Evolutionary conservation across 2,329 filamentous ascomycete genomes (phyloP), one percentile per base, ranked within the genome.

Genomic region (Aaosphaeria pasadenensis): DNA sequence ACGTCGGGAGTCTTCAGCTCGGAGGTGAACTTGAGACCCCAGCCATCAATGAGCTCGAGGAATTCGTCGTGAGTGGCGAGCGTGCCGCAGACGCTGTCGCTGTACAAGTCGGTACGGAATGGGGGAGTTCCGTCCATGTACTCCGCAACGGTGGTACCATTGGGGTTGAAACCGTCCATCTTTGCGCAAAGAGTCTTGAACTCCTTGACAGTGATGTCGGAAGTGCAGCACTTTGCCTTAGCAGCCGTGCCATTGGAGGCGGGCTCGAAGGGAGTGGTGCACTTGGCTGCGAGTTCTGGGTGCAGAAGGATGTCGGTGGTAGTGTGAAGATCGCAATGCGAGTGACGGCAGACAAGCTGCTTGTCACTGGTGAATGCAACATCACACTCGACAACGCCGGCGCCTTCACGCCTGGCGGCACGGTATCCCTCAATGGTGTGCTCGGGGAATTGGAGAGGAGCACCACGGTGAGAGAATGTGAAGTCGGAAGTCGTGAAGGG

Each of bases 111-210:
- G 30, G 85, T 87, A 39, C 84, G 77, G 77, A 80, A 88, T 54
- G 67, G 69, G 0, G 82, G 77, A 0, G 82, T 85, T 47, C 82
- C 81, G 57, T 74, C 69, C 49, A 83, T 78, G 70, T 78, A 86
- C 55, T 81, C 78, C 35, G 74, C 66, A 0, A 80, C 71, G 1
- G 77, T 87, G 17, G 78, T 78, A 32, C 83, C 85, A 41, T 72
- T 77, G 43, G 80, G 80, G 60, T 89, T 86, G 83, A 87, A 69
- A 45, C 77, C 80, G 52, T 75, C 70, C 60, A 68, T 87, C 71
- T 87, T 88, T 59, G 79, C 79, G 70, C 86, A 89, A 5, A 89
- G 78, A 5, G 77, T 74, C 67, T 83, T 81, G 75, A 82, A 88
- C 69, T 89, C 86, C 41, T 75, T 75, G 33, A 86, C 71, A 1